Evolutionary conservation across 768 basidiomycete genomes (phyloP).

Genomic region (Myochromella boudieri): DNA sequence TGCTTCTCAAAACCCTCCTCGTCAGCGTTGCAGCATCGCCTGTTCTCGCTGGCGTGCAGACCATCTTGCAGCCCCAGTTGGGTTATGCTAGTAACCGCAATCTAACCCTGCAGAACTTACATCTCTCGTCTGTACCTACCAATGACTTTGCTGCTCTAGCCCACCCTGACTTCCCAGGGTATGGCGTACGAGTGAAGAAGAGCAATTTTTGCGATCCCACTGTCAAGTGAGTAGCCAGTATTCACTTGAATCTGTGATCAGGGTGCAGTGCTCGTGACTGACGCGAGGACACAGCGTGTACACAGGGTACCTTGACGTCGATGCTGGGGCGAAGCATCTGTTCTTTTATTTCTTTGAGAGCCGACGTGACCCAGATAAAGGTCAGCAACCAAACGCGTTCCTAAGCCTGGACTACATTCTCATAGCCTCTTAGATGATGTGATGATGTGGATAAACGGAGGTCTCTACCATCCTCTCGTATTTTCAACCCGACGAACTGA

Average conservation of each 20-base stretch:
- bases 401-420: neutral
- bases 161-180: conserved; percentile 52
- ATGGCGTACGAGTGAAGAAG: conserved; percentile 60
- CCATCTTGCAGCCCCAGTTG: neutral
- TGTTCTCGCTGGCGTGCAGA: conserved; percentile 10
- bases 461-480: conserved; percentile 15
- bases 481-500: neutral
- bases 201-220: conserved; percentile 63
- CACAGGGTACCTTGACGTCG: conserved; percentile 41
- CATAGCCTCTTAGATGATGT: conserved; percentile 46
- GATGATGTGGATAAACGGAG: conserved; percentile 74
- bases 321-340: conserved; percentile 56
- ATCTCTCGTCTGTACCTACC: conserved; percentile 27
- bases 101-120: conserved; percentile 13
- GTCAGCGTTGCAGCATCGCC: neutral
- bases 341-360: conserved; percentile 82
- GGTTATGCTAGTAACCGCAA: neutral
- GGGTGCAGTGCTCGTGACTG: no score
- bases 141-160: conserved; percentile 37
- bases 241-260: conserved; percentile 3
- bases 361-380: conserved; percentile 52
- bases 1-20: no score
- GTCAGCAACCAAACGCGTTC: conserved; percentile 30
- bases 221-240: conserved; percentile 45
- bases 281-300: conserved; percentile 28